Evolutionary conservation across 2,329 filamentous ascomycete genomes (phyloP).

Genomic region (Nectriaceae sp.): DNA sequence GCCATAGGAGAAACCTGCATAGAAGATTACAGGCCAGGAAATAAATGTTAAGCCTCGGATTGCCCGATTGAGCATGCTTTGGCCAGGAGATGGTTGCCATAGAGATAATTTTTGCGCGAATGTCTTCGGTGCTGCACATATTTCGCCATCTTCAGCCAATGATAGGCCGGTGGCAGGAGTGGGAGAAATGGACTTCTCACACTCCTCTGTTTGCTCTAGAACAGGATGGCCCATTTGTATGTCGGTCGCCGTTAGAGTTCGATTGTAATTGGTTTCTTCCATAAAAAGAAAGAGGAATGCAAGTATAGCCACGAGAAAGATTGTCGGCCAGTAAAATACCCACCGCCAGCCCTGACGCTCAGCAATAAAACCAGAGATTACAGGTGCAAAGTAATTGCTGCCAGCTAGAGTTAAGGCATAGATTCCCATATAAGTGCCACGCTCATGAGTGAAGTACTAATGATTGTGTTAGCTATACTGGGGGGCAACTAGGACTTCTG

Average conservation of each 20-base stretch:
- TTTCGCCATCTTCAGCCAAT: slow-evolving; percentile 1
- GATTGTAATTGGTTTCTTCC: slow-evolving; percentile 54
- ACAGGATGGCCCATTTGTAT: background rate
- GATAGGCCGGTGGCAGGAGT: background rate
- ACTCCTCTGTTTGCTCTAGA: background rate
- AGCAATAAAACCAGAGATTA: slow-evolving; percentile 35
- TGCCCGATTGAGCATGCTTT: slow-evolving; percentile 38
- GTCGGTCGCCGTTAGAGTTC: background rate
- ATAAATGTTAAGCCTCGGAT: slow-evolving; percentile 39
- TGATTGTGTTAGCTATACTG: background rate
- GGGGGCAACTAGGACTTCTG: background rate
- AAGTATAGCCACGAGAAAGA: slow-evolving; percentile 30
- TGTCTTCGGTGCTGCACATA: slow-evolving; percentile 33
- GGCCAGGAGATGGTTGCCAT: slow-evolving; percentile 35
- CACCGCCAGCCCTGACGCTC: slow-evolving; percentile 32
- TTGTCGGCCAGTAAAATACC: slow-evolving; percentile 35
- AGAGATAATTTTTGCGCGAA: slow-evolving; percentile 45
- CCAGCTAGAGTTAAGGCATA: slow-evolving; percentile 8
- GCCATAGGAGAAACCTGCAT: slow-evolving; percentile 44
- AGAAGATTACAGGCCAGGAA: slow-evolving; percentile 45
- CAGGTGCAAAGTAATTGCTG: slow-evolving; percentile 8
- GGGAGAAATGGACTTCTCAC: background rate
- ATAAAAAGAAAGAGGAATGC: slow-evolving; percentile 50
- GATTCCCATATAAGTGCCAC: slow-evolving; percentile 8
- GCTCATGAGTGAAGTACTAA: slow-evolving; percentile 12